Percentiles rank a stretch among this genome's conserved stretches.
phyloP scores from a whole-genome alignment of 1,284 basidiomycete species.

The Trichosporon coremiiforme region DNA sequence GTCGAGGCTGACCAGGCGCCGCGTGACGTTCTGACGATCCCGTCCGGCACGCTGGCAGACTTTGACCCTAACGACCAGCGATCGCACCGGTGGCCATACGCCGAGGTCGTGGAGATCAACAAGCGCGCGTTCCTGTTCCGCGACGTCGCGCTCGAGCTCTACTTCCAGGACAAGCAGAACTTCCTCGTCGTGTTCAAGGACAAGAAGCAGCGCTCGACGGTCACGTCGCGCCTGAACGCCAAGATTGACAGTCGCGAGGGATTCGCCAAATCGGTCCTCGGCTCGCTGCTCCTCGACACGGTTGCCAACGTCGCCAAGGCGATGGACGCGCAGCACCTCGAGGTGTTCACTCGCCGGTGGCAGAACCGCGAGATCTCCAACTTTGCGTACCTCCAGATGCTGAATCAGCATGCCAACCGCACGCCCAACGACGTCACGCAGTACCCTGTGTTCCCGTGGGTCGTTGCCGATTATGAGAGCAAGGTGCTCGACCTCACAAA shows the following conservation, averaged over 20 bases:
- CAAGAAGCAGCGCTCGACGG: slow-evolving; percentile 66
- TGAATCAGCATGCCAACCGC: slow-evolving; percentile 87
- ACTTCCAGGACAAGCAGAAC: slow-evolving; percentile 84
- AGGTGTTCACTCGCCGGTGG: slow-evolving; percentile 65
- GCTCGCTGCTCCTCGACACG: slow-evolving; percentile 55
- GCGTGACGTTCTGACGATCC: slow-evolving; percentile 75
- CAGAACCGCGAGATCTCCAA: slow-evolving; percentile 86
- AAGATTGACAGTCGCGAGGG: slow-evolving; percentile 53
- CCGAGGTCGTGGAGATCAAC: slow-evolving; percentile 74
- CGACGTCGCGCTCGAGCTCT: slow-evolving; percentile 88
- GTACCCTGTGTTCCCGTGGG: slow-evolving; percentile 90
- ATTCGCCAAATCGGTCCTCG: slow-evolving; percentile 50
- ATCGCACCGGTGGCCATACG: slow-evolving; percentile 77
- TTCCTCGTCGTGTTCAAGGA: slow-evolving; percentile 76
- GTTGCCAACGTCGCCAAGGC: slow-evolving; percentile 54
- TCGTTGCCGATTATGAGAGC: slow-evolving; percentile 82
- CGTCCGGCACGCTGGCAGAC: slow-evolving; percentile 75
- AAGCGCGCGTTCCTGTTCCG: slow-evolving; percentile 84
- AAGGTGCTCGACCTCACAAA: slow-evolving; percentile 69
- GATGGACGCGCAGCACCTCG: slow-evolving; percentile 53
- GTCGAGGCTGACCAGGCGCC: slow-evolving; percentile 87
- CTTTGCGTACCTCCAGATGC: slow-evolving; percentile 77
- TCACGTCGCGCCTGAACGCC: slow-evolving; percentile 63
- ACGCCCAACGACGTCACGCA: slow-evolving; percentile 91
- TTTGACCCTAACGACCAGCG: slow-evolving; percentile 69